Base-by-base conservation (phyloP, 2,329 filamentous ascomycete genomes). In the Fusarium tricinctum region DNA sequence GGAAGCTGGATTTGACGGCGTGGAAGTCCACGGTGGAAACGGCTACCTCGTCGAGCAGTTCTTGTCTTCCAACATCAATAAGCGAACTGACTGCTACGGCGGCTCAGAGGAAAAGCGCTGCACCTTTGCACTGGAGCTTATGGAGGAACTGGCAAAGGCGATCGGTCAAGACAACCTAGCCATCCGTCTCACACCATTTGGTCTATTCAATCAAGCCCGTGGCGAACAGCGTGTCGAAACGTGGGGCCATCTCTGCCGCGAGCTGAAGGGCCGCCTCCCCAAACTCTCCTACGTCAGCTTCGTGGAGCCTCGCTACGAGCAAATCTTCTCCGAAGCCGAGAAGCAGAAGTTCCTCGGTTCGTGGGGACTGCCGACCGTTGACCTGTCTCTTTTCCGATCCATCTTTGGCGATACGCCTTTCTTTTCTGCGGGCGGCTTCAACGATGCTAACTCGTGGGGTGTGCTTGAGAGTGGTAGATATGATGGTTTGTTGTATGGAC, bases 41-140 rank as follows among this genome's bases (percentile, higher is more conserved):
- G 80, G 80, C 13, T 81, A 81, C 51, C 70, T 81, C 4, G 75
- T 78, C 1, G 78, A 81, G 28, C 79, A 82, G 44, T 82, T 82
- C 56, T 70, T 82, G 1, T 75, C 74, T 14, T 74, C 76, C 10
- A 78, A 79, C 26, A 70, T 73, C 40, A 81, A 81, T 71, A 76
- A 70, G 32, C 75, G 79, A 6, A 78, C 70, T 0, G 79, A 82
- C 26, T 58, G 66, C 5, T 81, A 81, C 40, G 80, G 80, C 5
- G 77, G 77, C 4, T 66, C 71, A 0, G 65, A 67, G 1, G 74
- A 78, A 46, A 76, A 75, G 57, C 73, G 78, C 10, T 81, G 82
- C 63, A 81, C 80, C 6, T 90, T 91, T 68, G 82, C 81, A 1
- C 73, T 89, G 3, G 85, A 88, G 67, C 78, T 89, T n/a, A 84